Percentiles rank a stretch among this genome's conserved stretches.
These are phyloP conservation scores for Arachnomyces sp. DNA, from an alignment of 2,329 filamentous ascomycete species.

Conservation along the genomic window DNA sequence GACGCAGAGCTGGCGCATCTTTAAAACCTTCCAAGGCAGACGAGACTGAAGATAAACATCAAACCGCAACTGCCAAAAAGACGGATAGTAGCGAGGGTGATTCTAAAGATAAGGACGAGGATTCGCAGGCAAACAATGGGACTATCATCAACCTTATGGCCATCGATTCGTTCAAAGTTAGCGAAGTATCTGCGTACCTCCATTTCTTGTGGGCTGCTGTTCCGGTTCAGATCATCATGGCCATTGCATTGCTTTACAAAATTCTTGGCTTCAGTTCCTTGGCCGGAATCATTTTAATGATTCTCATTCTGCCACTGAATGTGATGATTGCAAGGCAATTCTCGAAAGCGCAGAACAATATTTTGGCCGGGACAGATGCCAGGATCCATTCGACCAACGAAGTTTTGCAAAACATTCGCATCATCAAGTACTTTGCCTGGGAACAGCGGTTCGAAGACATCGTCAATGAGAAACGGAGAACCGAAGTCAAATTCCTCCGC, in stretches of 20 bases:
- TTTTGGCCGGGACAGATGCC: slow-evolving; percentile 88
- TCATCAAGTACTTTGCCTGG: slow-evolving; percentile 99
- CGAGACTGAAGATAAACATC: slow-evolving; percentile 46
- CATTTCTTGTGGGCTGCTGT: slow-evolving; percentile 93
- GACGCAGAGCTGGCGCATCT: slow-evolving; percentile 77
- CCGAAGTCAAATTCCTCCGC: slow-evolving; percentile 71
- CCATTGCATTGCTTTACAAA: slow-evolving; percentile 73
- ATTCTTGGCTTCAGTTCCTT: slow-evolving; percentile 91
- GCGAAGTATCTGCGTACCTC: slow-evolving; percentile 86
- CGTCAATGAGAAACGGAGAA: slow-evolving; percentile 78
- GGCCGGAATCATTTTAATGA: slow-evolving; percentile 86
- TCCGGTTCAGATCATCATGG: slow-evolving; percentile 77
- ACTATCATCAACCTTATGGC: slow-evolving; percentile 99
- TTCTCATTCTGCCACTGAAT: slow-evolving; percentile 80
- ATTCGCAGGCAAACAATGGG: slow-evolving; percentile 80
- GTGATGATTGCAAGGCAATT: slow-evolving; percentile 82
- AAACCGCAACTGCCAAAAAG: slow-evolving; percentile 15
- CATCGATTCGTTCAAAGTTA: slow-evolving; percentile 97
- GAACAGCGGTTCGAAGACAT: slow-evolving; percentile 80
- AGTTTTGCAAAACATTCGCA: slow-evolving; percentile 91
- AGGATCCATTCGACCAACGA: slow-evolving; percentile 96
- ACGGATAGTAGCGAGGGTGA: slow-evolving; percentile 31
- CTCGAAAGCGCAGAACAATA: slow-evolving; percentile 76
- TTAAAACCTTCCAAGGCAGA: slow-evolving; percentile 66
- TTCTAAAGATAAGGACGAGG: slow-evolving; percentile 25